Evolutionary conservation across 2,329 filamentous ascomycete species (phyloP).

Genomic region (Paracamarosporium sp.): DNA sequence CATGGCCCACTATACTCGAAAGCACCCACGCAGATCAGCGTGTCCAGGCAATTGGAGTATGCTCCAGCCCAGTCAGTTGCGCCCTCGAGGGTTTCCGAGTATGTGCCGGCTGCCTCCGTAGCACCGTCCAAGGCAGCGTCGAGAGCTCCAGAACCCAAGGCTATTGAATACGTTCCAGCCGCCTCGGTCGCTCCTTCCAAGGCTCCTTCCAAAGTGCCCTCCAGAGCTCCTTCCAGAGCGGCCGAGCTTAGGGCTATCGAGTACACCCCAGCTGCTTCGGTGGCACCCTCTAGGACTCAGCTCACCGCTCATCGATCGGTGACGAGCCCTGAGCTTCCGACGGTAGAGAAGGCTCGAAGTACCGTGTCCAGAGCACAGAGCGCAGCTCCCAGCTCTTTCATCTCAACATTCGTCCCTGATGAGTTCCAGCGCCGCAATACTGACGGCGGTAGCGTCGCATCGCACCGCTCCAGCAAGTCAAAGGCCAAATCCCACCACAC

Average conservation of each 20-base stretch:
- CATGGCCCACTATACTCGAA: conserved; percentile 39
- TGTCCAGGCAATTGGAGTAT: conserved; percentile 19
- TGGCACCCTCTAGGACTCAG: conserved; percentile 20
- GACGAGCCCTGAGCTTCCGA: conserved; percentile 39
- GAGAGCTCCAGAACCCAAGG: conserved; percentile 15
- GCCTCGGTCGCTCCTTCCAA: conserved; percentile 14
- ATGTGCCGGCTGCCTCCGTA: conserved; percentile 27
- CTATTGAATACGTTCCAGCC: conserved; percentile 6
- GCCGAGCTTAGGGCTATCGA: conserved; percentile 20
- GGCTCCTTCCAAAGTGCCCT: background rate
- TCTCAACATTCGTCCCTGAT: conserved; percentile 46
- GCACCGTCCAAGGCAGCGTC: conserved; percentile 13
- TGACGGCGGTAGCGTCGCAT: conserved; percentile 41
- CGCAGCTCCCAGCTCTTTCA: conserved; percentile 41
- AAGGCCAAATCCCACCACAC: conserved; percentile 40
- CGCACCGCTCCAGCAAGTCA: conserved; percentile 41
- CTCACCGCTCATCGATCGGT: conserved; percentile 36
- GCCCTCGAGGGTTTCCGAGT: conserved; percentile 11
- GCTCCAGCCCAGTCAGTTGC: conserved; percentile 4
- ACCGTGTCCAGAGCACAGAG: conserved; percentile 27
- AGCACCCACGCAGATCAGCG: conserved; percentile 31
- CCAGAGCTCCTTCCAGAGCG: conserved; percentile 1
- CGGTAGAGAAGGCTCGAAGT: conserved; percentile 27
- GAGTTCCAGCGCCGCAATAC: conserved; percentile 31
- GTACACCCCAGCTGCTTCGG: conserved; percentile 29